Conservation (phyloP, 2,329 filamentous ascomycete genomes). For the Calonectria multiphialidica region DNA sequence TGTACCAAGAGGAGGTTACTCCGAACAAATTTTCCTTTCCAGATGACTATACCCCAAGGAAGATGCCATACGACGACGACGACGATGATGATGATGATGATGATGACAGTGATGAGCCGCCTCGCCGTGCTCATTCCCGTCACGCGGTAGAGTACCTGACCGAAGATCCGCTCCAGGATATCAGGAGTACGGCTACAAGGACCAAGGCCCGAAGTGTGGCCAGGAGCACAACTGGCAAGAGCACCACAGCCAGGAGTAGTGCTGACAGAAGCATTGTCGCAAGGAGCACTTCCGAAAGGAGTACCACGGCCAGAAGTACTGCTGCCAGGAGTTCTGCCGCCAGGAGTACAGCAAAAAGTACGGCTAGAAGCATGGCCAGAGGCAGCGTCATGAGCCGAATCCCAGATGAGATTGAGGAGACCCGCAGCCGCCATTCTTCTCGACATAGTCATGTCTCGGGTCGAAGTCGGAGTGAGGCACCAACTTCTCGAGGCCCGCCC, state of each 20-base stretch:
- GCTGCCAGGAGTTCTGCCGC: not conserved
- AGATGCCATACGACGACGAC: constrained; percentile 32
- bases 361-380: constrained; percentile 23
- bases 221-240: constrained; percentile 30
- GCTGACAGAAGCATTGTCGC: constrained; percentile 39
- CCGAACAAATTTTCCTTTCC: constrained; percentile 32
- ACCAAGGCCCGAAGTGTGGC: constrained; percentile 29
- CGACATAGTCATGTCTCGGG: constrained; percentile 47
- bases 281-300: constrained; percentile 22
- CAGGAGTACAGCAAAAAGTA: constrained; percentile 31
- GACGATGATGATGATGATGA: too few relatives aligned
- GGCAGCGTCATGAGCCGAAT: constrained; percentile 43
- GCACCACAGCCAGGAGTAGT: constrained; percentile 22
- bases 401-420: constrained; percentile 49
- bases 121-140: constrained; percentile 27
- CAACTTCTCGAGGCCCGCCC: constrained; percentile 50
- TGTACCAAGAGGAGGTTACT: constrained; percentile 37
- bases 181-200: constrained; percentile 30
- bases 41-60: constrained; percentile 37
- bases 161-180: constrained; percentile 32
- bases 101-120: constrained; percentile 38
- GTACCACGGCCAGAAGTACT: not conserved
- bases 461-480: constrained; percentile 57
- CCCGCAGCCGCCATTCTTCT: constrained; percentile 54
- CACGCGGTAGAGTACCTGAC: constrained; percentile 41